A percentile compares a stretch with the other conserved stretches of the same genome.
These are phyloP conservation scores for Phaeosphaeria sp. DNA, from an alignment of 2,329 filamentous ascomycete species.

Conservation along the genomic window DNA sequence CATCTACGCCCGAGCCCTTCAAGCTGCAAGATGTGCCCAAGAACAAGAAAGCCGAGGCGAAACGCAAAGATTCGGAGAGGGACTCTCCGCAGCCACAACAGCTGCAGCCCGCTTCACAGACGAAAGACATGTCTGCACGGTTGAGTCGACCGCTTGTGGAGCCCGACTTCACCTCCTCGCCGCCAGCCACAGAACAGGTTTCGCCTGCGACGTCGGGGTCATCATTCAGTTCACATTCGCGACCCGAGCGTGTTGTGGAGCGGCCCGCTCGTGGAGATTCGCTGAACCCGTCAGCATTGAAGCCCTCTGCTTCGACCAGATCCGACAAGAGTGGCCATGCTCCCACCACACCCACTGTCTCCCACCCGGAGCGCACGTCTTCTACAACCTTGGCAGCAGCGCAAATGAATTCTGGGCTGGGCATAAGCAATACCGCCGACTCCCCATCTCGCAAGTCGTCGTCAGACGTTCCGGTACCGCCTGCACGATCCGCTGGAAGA, in stretches of 20 bases:
- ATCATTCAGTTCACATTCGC: conserved; percentile 42
- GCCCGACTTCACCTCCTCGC: conserved; percentile 46
- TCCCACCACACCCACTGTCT: conserved; percentile 51
- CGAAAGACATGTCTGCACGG: conserved; percentile 47
- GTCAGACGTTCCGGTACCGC: conserved; percentile 53
- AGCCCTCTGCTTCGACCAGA: conserved; percentile 59
- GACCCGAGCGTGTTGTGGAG: conserved; percentile 47
- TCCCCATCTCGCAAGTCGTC: conserved; percentile 50
- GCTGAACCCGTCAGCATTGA: conserved; percentile 56
- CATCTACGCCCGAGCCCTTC: conserved; percentile 59
- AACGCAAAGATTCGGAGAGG: conserved; percentile 53
- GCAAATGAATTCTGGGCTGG: conserved; percentile 50
- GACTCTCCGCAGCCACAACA: conserved; percentile 34
- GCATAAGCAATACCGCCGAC: conserved; percentile 52
- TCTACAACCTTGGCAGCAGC: conserved; percentile 40
- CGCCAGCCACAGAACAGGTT: conserved; percentile 46
- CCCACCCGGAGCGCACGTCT: conserved; percentile 48
- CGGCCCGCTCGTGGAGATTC: conserved; percentile 68
- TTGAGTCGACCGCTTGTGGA: conserved; percentile 43
- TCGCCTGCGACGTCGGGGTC: conserved; percentile 44
- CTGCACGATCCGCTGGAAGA: conserved; percentile 56
- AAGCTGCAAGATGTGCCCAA: conserved; percentile 83
- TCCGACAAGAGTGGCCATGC: conserved; percentile 64
- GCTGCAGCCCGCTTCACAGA: conserved; percentile 44
- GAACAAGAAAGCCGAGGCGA: conserved; percentile 60